Conservation (phyloP, 179 eudicot genomes). For the Actinidia polygama region DNA sequence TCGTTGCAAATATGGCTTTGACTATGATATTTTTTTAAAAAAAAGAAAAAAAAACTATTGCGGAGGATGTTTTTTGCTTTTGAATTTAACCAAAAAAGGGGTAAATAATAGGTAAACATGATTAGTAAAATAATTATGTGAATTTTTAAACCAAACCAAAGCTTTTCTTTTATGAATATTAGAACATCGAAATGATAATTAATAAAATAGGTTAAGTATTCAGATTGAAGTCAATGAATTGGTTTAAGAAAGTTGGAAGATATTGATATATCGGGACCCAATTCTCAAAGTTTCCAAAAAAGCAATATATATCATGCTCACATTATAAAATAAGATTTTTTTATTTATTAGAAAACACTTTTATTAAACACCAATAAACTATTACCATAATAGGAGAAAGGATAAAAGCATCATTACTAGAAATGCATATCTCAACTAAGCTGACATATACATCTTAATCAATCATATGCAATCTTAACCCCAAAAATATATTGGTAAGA, state of each 20-base stretch:
- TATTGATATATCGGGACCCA: constrained; percentile 9
- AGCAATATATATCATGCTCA: constrained; percentile 6
- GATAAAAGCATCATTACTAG: no score
- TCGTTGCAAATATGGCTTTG: no score
- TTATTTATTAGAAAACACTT: no score
- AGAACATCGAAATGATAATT: background rate
- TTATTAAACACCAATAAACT: no score
- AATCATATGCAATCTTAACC: no score
- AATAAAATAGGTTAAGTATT: background rate
- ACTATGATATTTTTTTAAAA: no score
- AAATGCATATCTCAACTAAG: no score
- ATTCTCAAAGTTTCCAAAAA: background rate
- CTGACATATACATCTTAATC: no score
- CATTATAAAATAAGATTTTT: background rate
- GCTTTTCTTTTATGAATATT: background rate
- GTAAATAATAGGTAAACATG: background rate
- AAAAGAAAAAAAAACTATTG: no score
- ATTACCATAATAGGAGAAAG: no score
- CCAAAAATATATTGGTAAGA: no score
- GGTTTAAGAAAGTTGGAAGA: background rate
- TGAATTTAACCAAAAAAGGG: background rate
- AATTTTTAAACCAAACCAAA: background rate
- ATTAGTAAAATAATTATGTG: background rate
- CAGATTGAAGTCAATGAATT: background rate
- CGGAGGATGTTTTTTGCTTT: no score